Evolutionary conservation across 306 rosid species (phyloP), one percentile per base, ranked within the genome.

Genomic region (Crataegus laevigata): DNA sequence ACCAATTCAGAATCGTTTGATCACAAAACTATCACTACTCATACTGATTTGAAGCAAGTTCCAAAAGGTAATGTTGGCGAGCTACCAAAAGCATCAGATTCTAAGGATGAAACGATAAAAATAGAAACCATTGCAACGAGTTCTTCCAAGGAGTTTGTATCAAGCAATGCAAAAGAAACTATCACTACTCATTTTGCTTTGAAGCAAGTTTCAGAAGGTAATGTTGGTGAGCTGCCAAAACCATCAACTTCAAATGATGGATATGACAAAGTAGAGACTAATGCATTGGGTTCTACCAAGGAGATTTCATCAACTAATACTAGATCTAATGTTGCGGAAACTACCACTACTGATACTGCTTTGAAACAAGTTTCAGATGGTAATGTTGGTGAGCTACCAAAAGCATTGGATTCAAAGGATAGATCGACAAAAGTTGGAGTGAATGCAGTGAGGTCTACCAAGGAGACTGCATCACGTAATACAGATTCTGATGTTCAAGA

Each of bases 41-140:
- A 82, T 76, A 72, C 25, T 59, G 88, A 82, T 80, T 64, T 68
- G 74, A 76, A 71, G 69, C 69, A 79, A 83, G 69, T 63, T 73
- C 72, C 82, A 2, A 78, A 83, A 71, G 84, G 63, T 65, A 80
- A 72, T 68, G 71, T 42, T 62, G 68, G 25, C 51, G 89, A 80
- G 82, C 84, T 54, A 29, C 79, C 84, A 67, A 71, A 76, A 67
- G 32, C 67, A 1, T 79, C 61, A 60, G 70, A 74, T 66, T 72
- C 62, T 32, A 69, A 73, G 57, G 77, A 68, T 34, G 62, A 26
- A 58, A 72, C 50, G 0, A 72, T 57, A 32, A 72, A 87, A 75
- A 47, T 71, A 19, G 89, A 73, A 80, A 75, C 69, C 38, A 75
- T 54, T 28, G 73, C 70, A 64, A 79, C n/a, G 66, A 78, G 66